Percentiles rank a stretch among this genome's conserved stretches.
Evolutionary conservation across 352 stramenopile genomes (phyloP).

Genomic region (Poterioochromonas sp.): DNA sequence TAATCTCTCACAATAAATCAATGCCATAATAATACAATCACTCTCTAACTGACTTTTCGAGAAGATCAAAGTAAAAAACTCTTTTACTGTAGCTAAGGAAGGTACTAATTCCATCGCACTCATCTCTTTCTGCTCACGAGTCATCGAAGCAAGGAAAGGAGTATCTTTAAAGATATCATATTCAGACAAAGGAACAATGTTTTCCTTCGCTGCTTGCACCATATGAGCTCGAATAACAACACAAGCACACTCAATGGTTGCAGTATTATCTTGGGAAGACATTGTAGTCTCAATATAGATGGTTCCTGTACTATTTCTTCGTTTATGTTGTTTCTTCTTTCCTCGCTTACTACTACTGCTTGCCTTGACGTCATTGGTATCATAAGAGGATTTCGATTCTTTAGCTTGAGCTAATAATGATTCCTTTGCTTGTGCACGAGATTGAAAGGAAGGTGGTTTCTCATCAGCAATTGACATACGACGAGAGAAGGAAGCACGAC

Average conservation of each 20-base stretch:
- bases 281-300: conserved; percentile 88
- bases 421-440: no score
- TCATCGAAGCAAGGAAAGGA: conserved; percentile 42
- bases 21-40: conserved; percentile 93
- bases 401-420: no score
- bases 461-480: no score
- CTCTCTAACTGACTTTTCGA: conserved; percentile 75
- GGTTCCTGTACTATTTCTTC: conserved; percentile 84
- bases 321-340: conserved; percentile 30
- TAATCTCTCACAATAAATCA: conserved; percentile 92
- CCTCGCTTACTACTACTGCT: no score
- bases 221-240: conserved; percentile 89
- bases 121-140: conserved; percentile 13
- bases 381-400: no score
- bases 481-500: no score
- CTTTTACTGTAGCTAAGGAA: conserved; percentile 69
- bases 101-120: conserved; percentile 50
- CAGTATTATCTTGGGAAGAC: conserved; percentile 85
- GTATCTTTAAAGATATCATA: conserved; percentile 43
- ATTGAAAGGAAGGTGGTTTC: no score
- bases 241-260: conserved; percentile 86
- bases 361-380: no score
- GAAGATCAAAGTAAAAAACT: conserved; percentile 87
- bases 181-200: conserved; percentile 48
- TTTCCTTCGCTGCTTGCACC: conserved; percentile 62